These are phyloP conservation scores for Kuraishia hungarica DNA, from an alignment of 805 yeast genomes.

Conservation along the genomic window DNA sequence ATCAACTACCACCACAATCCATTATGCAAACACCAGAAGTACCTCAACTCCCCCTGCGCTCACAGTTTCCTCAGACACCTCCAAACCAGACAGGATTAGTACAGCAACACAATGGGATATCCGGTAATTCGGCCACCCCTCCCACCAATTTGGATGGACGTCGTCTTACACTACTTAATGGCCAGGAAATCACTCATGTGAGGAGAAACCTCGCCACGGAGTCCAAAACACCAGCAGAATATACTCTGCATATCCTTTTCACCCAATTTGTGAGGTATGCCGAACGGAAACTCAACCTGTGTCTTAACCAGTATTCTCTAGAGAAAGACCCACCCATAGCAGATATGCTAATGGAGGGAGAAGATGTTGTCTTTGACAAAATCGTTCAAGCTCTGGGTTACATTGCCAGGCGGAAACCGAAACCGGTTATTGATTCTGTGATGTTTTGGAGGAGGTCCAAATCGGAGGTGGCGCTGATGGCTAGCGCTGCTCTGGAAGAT, in stretches of 20 bases:
- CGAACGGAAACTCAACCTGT: slow-evolving; percentile 72
- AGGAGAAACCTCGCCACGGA: slow-evolving; percentile 5
- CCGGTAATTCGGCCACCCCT: no score
- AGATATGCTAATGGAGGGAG: slow-evolving; percentile 75
- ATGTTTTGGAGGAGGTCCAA: slow-evolving; percentile 98
- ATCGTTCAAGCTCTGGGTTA: slow-evolving; percentile 82
- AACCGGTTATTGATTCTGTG: slow-evolving; percentile 93
- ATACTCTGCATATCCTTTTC: slow-evolving; percentile 87
- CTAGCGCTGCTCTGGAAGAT: slow-evolving; percentile 43
- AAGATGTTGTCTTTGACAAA: slow-evolving; percentile 79
- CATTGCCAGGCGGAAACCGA: slow-evolving; percentile 83
- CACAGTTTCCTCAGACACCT: no score
- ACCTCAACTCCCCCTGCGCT: no score
- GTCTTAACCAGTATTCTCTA: slow-evolving; percentile 55
- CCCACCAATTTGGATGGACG: slow-evolving; percentile 4
- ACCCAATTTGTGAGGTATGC: slow-evolving; percentile 94
- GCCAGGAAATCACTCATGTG: slow-evolving; percentile 2
- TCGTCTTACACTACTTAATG: slow-evolving; percentile 1
- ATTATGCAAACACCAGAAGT: no score
- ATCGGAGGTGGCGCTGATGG: slow-evolving; percentile 71
- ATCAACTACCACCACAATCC: no score
- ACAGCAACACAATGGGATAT: no score
- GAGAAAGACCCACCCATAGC: slow-evolving; percentile 73
- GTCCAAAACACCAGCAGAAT: slow-evolving; percentile 68
- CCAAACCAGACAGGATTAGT: no score